Conservation (phyloP, 2,329 filamentous ascomycete species). For the Trichophyton simii region DNA sequence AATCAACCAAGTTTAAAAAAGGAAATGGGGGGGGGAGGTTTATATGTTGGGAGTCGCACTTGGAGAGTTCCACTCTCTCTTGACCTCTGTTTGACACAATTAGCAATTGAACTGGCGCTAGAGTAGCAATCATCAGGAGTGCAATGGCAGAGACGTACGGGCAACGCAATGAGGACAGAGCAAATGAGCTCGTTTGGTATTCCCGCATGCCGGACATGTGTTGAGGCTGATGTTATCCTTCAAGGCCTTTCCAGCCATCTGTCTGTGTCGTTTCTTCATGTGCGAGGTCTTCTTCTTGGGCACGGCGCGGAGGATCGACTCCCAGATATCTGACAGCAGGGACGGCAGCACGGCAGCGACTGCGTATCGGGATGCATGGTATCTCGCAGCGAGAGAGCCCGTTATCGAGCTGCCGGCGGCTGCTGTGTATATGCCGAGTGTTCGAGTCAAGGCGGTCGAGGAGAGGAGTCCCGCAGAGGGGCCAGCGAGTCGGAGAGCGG, state of each 20-base stretch:
- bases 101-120: background rate
- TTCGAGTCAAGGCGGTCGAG: conserved; percentile 1
- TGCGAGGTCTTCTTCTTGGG: conserved; percentile 99
- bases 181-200: conserved; percentile 75
- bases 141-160: conserved; percentile 38
- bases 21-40: background rate
- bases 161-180: conserved; percentile 77
- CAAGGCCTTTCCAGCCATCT: conserved; percentile 89
- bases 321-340: conserved; percentile 76
- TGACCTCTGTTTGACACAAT: background rate
- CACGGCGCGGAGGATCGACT: conserved; percentile 78
- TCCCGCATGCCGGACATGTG: conserved; percentile 79
- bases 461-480: conserved; percentile 1
- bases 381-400: conserved; percentile 34
- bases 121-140: background rate
- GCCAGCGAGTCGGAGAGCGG: background rate
- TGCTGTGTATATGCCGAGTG: background rate
- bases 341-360: conserved; percentile 41
- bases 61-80: background rate
- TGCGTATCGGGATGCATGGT: conserved; percentile 40
- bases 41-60: background rate
- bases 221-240: conserved; percentile 82
- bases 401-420: conserved; percentile 27
- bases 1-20: background rate
- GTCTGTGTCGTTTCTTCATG: conserved; percentile 82